Evolutionary conservation across 345 rosid species (phyloP).

Genomic region (Populus euphratica): DNA sequence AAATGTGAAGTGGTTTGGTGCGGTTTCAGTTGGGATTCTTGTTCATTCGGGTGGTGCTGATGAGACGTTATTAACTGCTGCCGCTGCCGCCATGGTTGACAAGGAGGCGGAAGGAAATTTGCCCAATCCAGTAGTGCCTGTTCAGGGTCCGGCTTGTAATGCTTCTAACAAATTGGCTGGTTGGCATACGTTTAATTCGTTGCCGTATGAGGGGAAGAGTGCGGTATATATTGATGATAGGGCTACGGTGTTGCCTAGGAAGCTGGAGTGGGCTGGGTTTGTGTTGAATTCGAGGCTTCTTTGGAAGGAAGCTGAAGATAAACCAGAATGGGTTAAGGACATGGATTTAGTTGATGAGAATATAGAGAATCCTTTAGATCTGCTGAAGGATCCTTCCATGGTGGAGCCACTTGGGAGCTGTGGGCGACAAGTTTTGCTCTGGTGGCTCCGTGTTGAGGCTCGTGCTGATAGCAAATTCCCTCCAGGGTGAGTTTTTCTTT

Average conservation of each 20-base stretch:
- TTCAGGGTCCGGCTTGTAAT: constrained; percentile 98
- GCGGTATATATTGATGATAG: constrained; percentile 75
- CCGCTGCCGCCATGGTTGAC: constrained; percentile 12
- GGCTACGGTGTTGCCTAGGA: constrained; percentile 76
- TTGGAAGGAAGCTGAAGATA: constrained; percentile 69
- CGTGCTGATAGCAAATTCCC: constrained; percentile 98
- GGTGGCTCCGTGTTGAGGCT: constrained; percentile 99
- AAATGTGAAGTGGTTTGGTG: constrained; percentile 85
- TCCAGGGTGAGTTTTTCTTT: constrained; percentile 58
- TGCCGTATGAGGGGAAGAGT: constrained; percentile 56
- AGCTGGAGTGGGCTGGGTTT: constrained; percentile 95
- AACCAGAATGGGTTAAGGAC: constrained; percentile 81
- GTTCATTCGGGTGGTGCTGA: constrained; percentile 52
- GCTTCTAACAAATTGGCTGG: constrained; percentile 60
- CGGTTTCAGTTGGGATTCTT: constrained; percentile 80
- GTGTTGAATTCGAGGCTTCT: constrained; percentile 84
- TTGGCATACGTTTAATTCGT: constrained; percentile 78
- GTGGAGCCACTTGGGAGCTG: constrained; percentile 97
- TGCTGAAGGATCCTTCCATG: constrained; percentile 62
- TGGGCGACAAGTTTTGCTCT: constrained; percentile 78
- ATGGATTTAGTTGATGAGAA: constrained; percentile 45
- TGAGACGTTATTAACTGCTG: constrained; percentile 30
- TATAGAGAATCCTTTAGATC: constrained; percentile 69
- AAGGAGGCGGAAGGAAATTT: constrained; percentile 36
- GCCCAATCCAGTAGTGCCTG: constrained; percentile 40